Evolutionary conservation across 2,329 filamentous ascomycete species (phyloP).

Genomic region (Penicillium rolfsii): DNA sequence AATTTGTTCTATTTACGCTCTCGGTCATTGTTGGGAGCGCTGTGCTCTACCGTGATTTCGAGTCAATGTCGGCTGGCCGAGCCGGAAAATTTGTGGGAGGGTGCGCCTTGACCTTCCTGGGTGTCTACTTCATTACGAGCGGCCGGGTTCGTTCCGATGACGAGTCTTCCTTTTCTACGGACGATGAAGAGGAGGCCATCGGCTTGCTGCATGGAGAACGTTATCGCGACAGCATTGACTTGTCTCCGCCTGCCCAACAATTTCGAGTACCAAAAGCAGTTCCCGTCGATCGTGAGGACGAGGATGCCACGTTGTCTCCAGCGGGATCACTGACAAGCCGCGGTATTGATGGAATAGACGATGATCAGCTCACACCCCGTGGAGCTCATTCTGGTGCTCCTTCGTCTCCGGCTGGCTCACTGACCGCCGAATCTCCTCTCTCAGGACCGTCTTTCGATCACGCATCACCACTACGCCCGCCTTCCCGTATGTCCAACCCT

Average conservation of each 20-base stretch:
- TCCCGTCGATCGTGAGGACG: constrained; percentile 18
- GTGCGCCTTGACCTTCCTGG: constrained; percentile 88
- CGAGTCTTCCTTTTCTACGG: constrained; percentile 66
- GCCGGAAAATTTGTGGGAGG: constrained; percentile 86
- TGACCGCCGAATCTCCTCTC: constrained; percentile 36
- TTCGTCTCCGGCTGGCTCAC: constrained; percentile 39
- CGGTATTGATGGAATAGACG: constrained; percentile 38
- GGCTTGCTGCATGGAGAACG: constrained; percentile 44
- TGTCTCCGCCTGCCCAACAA: constrained; percentile 31
- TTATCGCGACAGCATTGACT: constrained; percentile 41
- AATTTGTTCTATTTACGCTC: constrained; percentile 95
- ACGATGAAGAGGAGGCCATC: constrained; percentile 62
- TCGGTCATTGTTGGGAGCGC: constrained; percentile 95
- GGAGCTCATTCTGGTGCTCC: constrained; percentile 38
- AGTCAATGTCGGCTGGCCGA: constrained; percentile 73
- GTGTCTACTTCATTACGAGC: constrained; percentile 96
- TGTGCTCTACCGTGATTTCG: constrained; percentile 91
- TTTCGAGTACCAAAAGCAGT: constrained; percentile 24
- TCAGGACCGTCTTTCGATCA: constrained; percentile 33
- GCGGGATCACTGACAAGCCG: constrained; percentile 40
- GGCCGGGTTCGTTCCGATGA: constrained; percentile 66
- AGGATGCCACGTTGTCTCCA: constrained; percentile 33
- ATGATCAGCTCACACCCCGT: constrained; percentile 38
- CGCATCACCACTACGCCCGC: constrained; percentile 38
- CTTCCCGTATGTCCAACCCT: constrained; percentile 43